Percentiles rank a stretch among this genome's conserved stretches.
These are phyloP conservation scores for Ogataea ganodermae DNA, from an alignment of 805 yeast species.

Conservation along the genomic window DNA sequence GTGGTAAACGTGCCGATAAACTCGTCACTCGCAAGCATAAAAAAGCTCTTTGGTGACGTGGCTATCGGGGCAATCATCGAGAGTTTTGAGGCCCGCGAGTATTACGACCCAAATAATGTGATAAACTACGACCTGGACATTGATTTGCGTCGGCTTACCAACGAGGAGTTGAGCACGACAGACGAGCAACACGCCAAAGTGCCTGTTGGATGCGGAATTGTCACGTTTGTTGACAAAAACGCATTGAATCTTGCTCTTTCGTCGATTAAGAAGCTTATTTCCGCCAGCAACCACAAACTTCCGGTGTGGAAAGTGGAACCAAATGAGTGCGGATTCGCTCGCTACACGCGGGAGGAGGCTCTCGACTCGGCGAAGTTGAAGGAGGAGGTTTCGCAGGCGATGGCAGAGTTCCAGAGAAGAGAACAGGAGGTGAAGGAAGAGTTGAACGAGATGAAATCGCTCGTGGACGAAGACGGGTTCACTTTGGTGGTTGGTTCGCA, in stretches of 20 bases:
- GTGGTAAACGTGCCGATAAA: slow-evolving; percentile 73
- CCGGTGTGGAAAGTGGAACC: slow-evolving; percentile 44
- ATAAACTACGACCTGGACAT: slow-evolving; percentile 44
- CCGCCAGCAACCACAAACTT: slow-evolving; percentile 23
- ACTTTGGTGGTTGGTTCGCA: slow-evolving; percentile 87
- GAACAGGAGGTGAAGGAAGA: slow-evolving; percentile 65
- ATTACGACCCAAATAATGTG: slow-evolving; percentile 28
- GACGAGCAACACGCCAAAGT: slow-evolving; percentile 43
- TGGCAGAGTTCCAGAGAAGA: slow-evolving; percentile 66
- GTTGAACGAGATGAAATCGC: slow-evolving; percentile 52
- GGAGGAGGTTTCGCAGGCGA: slow-evolving; percentile 56
- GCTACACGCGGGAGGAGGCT: slow-evolving; percentile 46
- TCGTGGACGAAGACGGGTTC: slow-evolving; percentile 93
- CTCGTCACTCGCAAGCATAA: slow-evolving; percentile 53
- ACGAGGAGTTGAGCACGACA: slow-evolving; percentile 44
- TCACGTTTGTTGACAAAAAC: slow-evolving; percentile 72
- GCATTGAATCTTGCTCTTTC: slow-evolving; percentile 64
- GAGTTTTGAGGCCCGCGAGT: slow-evolving; percentile 34
- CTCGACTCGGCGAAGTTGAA: slow-evolving; percentile 56
- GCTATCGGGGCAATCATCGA: slow-evolving; percentile 70
- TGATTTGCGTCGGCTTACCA: slow-evolving; percentile 59
- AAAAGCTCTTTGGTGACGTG: slow-evolving; percentile 56
- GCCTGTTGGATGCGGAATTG: slow-evolving; percentile 74
- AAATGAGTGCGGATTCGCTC: slow-evolving; percentile 35
- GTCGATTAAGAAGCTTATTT: slow-evolving; percentile 55